Percentiles rank a stretch among this genome's conserved stretches.
Conservation (phyloP, 164 flowering plant genomes). For the Chimonanthus praecox region DNA sequence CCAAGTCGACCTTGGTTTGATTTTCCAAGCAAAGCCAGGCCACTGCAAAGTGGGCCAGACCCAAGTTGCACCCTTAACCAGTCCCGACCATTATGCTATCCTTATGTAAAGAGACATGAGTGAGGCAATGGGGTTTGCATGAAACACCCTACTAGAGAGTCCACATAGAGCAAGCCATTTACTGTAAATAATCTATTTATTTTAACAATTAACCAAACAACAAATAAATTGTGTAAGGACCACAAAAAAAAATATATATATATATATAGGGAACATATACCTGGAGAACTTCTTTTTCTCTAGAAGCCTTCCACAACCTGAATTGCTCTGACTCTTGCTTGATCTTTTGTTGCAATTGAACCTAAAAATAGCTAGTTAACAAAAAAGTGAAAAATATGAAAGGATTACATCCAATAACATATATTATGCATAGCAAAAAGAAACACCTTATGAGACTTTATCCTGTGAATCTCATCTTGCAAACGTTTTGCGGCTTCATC, state of each 20-base stretch:
- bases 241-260: not conserved
- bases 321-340: constrained; percentile 98
- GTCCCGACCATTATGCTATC: too few species aligned
- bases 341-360: constrained; percentile 94
- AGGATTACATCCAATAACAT: not conserved
- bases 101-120: too few species aligned
- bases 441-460: constrained; percentile 83
- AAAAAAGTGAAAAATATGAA: not conserved
- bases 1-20: too few species aligned
- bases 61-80: too few species aligned
- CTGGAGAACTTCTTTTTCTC: constrained; percentile 98
- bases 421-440: constrained; percentile 3
- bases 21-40: too few species aligned
- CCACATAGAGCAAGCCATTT: too few species aligned
- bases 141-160: too few species aligned
- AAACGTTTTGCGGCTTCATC: constrained; percentile 90
- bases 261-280: constrained; percentile 37
- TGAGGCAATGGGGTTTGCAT: too few species aligned
- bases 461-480: constrained; percentile 97
- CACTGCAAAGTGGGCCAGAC: too few species aligned
- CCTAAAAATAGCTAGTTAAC: constrained; percentile 33
- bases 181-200: too few species aligned
- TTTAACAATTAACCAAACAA: too few species aligned
- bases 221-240: not conserved
- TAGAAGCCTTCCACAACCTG: constrained; percentile 84